Evolutionary conservation across 2,329 filamentous ascomycete genomes (phyloP).

Genomic region (Aspergillus viridinutans): DNA sequence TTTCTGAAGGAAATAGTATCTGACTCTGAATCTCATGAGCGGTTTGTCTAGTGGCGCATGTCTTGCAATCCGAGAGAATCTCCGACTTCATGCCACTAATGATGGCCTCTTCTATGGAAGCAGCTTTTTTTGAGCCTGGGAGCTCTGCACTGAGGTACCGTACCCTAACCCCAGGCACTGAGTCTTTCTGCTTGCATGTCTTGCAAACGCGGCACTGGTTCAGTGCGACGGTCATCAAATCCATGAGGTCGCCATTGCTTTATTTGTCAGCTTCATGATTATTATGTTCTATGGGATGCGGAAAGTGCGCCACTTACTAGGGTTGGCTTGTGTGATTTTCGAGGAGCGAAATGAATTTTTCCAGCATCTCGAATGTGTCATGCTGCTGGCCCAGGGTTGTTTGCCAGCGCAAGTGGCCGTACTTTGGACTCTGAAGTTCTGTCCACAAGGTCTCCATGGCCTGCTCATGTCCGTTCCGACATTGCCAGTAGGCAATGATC

Average conservation of each 20-base stretch:
- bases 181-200: neutral
- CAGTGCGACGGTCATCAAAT: neutral
- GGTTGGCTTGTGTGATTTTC: neutral
- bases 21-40: conserved; percentile 1
- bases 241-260: neutral
- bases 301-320: neutral
- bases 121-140: neutral
- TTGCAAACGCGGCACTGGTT: neutral
- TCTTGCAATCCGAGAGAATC: neutral
- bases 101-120: neutral
- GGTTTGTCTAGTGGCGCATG: conserved; percentile 4
- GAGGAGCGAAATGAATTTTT: conserved; percentile 6
- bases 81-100: neutral
- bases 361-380: conserved; percentile 17
- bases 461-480: neutral
- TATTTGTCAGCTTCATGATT: neutral
- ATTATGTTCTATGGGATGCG: neutral
- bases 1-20: conserved; percentile 13
- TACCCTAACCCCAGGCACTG: neutral
- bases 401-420: neutral
- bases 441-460: conserved; percentile 6
- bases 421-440: neutral
- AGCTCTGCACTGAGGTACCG: neutral
- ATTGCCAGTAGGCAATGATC: conserved; percentile 15
- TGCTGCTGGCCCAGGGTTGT: conserved; percentile 2